Conservation (phyloP, 192 early-diverging fungal genomes). For the Backusella luteola region DNA sequence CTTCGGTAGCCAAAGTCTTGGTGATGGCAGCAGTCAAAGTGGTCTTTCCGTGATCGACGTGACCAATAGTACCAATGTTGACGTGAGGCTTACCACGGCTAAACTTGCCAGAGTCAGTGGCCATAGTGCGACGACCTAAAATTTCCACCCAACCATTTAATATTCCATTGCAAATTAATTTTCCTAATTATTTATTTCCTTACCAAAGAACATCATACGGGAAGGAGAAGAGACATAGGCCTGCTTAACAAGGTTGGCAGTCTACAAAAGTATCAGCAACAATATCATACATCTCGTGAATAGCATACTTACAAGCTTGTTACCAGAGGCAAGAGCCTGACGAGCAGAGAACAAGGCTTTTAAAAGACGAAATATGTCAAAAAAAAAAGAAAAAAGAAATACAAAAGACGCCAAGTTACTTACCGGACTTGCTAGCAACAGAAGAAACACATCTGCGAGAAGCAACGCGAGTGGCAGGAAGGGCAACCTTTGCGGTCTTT, state of each 20-base stretch:
- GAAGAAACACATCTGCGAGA: slow-evolving; percentile 30
- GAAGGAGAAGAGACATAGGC: slow-evolving; percentile 32
- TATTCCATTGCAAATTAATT: not conserved
- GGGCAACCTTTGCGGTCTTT: slow-evolving; percentile 36
- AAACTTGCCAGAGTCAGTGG: slow-evolving; percentile 66
- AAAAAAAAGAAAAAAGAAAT: not conserved
- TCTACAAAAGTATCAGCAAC: not conserved
- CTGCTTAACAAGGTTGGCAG: slow-evolving; percentile 32
- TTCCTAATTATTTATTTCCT: not conserved
- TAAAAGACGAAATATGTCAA: not conserved
- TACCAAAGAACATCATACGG: slow-evolving; percentile 33
- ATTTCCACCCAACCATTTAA: not conserved
- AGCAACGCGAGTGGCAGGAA: slow-evolving; percentile 36
- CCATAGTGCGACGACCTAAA: slow-evolving; percentile 31
- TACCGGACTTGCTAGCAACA: slow-evolving; percentile 29
- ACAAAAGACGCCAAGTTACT: not conserved
- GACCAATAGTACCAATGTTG: slow-evolving; percentile 98
- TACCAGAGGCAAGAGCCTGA: slow-evolving; percentile 27
- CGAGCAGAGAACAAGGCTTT: slow-evolving; percentile 24
- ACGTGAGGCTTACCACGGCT: slow-evolving; percentile 91
- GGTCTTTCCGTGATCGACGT: slow-evolving; percentile 99
- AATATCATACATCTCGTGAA: not conserved
- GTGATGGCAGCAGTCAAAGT: slow-evolving; percentile 99
- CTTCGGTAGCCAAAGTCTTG: slow-evolving; percentile 81
- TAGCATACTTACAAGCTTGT: slow-evolving; percentile 29